Evolutionary conservation across 176 grass and related monocot species (phyloP).

Genomic region (Pontederia crassipes): DNA sequence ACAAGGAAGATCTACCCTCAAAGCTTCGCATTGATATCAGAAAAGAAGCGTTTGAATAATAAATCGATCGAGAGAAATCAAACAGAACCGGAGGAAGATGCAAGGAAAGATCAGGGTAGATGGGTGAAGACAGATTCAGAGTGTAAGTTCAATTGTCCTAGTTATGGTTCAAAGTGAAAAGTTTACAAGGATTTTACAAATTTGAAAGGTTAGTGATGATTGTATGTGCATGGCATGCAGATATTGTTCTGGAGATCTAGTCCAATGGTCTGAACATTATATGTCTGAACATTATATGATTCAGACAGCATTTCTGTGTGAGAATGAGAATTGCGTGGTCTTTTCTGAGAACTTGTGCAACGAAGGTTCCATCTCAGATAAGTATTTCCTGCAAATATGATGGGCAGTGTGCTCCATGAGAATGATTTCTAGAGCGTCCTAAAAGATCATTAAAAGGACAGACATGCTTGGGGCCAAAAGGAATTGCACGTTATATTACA

Average conservation of each 20-base stretch:
- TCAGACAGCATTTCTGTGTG: no score
- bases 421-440: no score
- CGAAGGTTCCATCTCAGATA: no score
- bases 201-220: not conserved
- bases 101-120: conserved; percentile 21
- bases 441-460: no score
- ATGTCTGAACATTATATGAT: no score
- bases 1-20: conserved; percentile 17
- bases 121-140: conserved; percentile 95
- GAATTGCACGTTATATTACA: no score
- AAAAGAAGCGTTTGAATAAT: conserved; percentile 22
- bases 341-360: no score
- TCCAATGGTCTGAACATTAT: no score
- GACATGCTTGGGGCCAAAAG: no score
- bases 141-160: conserved; percentile 33
- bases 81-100: not conserved
- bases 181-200: conserved; percentile 3
- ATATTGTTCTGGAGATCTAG: conserved; percentile 59
- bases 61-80: conserved; percentile 5
- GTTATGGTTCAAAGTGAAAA: not conserved
- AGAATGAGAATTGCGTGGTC: no score
- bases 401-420: no score
- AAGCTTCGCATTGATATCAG: conserved; percentile 11
- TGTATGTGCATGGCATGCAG: conserved; percentile 18
- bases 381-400: no score